Evolutionary conservation across 768 basidiomycete genomes (phyloP).

Genomic region (Gelatoporia subvermispora): DNA sequence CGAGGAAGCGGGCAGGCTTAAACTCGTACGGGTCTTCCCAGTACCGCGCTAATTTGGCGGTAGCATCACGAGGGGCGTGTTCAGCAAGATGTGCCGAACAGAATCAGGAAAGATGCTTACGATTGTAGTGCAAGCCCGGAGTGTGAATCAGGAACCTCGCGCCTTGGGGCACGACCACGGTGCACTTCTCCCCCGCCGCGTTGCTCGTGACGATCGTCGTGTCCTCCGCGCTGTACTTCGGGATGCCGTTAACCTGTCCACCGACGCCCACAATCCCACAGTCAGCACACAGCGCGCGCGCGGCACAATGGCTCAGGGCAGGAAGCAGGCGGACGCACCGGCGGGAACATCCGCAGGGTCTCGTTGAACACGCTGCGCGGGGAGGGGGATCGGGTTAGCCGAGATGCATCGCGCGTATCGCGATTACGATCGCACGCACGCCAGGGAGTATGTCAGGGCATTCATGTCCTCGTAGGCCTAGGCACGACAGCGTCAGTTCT

Average conservation of each 20-base stretch:
- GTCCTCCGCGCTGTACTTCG: slow-evolving; percentile 25
- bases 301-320: too few species aligned
- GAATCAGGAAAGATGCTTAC: slow-evolving; percentile 16
- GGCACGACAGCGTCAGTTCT: too few species aligned
- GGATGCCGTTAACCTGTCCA: slow-evolving; percentile 17
- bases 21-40: slow-evolving; percentile 34
- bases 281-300: too few species aligned
- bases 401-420: not conserved
- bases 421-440: slow-evolving; percentile 15
- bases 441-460: slow-evolving; percentile 14
- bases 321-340: slow-evolving; percentile 5
- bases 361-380: slow-evolving; percentile 28
- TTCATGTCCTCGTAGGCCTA: slow-evolving; percentile 28
- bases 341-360: slow-evolving; percentile 29
- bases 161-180: slow-evolving; percentile 23
- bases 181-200: slow-evolving; percentile 20
- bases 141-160: slow-evolving; percentile 21
- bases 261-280: not conserved
- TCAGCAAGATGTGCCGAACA: not conserved
- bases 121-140: slow-evolving; percentile 30
- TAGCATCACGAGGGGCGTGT: not conserved
- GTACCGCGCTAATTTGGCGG: slow-evolving; percentile 26
- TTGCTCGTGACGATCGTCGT: slow-evolving; percentile 21
- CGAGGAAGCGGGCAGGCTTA: slow-evolving; percentile 42
- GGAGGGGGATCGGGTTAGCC: too few species aligned